Conservation (phyloP, 371 early-diverging fungal species). For the Apophysomyces variabilis region DNA sequence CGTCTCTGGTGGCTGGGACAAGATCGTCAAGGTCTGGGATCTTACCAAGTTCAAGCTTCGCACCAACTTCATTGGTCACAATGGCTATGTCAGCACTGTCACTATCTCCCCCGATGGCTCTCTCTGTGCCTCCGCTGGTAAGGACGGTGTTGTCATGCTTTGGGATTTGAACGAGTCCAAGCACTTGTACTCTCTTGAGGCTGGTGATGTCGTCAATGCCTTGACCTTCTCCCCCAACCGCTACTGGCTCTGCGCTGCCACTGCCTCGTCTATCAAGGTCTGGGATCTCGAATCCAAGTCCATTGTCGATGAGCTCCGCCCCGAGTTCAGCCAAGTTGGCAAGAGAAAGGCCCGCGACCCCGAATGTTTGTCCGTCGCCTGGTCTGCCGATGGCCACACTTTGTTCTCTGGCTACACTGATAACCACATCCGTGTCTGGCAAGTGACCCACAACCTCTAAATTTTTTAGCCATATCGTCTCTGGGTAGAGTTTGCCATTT, state of each 20-base stretch:
- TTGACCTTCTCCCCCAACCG: slow-evolving; percentile 98
- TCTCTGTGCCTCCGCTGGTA: slow-evolving; percentile 98
- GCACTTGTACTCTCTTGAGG: slow-evolving; percentile 97
- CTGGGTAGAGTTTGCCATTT: slow-evolving; percentile 11
- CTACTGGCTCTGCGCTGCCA: slow-evolving; percentile 99
- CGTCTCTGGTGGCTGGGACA: slow-evolving; percentile 98
- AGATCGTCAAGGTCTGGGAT: slow-evolving; percentile 99
- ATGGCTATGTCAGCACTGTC: slow-evolving; percentile 94
- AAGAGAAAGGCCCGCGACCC: slow-evolving; percentile 76
- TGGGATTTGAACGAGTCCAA: slow-evolving; percentile 99
- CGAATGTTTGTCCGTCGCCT: slow-evolving; percentile 90
- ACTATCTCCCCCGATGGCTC: slow-evolving; percentile 99
- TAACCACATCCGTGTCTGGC: slow-evolving; percentile 91
- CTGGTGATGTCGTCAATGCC: slow-evolving; percentile 90
- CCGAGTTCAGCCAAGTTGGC: slow-evolving; percentile 78
- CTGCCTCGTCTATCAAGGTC: slow-evolving; percentile 92
- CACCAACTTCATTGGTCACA: slow-evolving; percentile 98
- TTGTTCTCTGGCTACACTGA: slow-evolving; percentile 98
- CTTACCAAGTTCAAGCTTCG: slow-evolving; percentile 93
- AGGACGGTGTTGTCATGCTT: slow-evolving; percentile 97
- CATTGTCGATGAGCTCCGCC: slow-evolving; percentile 89
- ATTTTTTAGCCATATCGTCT: not conserved
- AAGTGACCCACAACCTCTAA: slow-evolving; percentile 66
- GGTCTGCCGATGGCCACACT: slow-evolving; percentile 96
- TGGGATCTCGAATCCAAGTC: slow-evolving; percentile 98